Evolutionary conservation across 371 early-diverging fungal genomes (phyloP), one percentile per base, ranked within the genome.

Genomic region (Gilbertella persicaria): DNA sequence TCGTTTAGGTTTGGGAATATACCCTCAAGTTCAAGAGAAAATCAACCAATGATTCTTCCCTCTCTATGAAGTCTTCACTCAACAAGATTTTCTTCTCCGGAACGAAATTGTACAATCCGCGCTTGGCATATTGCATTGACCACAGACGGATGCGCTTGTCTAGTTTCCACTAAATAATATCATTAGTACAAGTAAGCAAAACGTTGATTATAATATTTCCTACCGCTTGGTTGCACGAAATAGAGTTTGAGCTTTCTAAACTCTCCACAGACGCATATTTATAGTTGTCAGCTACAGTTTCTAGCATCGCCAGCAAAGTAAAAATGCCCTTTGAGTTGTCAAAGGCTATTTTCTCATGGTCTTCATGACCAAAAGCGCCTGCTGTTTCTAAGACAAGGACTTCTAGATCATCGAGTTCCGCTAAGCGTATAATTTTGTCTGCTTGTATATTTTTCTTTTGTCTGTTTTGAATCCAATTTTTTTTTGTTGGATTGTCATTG

Each of bases 21-120:
- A 57, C 50, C 50, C 50, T 57, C 50, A 50, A 38, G 37, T 25
- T 56, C 38, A 48, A 56, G 50, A 56, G 45, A 49, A 56, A 56
- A 37, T 37, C 38, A 39, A 44, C 17, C 24, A 50, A 21, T 10
- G 12, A 54, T 16, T 56, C 44, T 24, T 26, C 25, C 25, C 50
- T 50, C 28, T 56, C 42, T 36, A 38, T 45, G 45, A 56, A 56
- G 49, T 56, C 50, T 45, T 58, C 39, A 2, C 51, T 40, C 21
- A 45, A 19, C 36, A 50, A 24, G 19, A 49, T 35, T n/a, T 49
- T 56, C 20, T 47, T 37, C 44, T 56, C 56, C 20, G 37, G 49
- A 24, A 56, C 50, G 44, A 56, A 56, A 16, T 50, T 30, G 33
- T 57, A 50, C 4, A 50, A 3, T 5, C 45, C 39, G 30, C 50